A percentile compares a stretch with the other conserved stretches of the same genome.
Evolutionary conservation across 2,329 filamentous ascomycete species (phyloP).

Genomic region (Cercospora sesami): DNA sequence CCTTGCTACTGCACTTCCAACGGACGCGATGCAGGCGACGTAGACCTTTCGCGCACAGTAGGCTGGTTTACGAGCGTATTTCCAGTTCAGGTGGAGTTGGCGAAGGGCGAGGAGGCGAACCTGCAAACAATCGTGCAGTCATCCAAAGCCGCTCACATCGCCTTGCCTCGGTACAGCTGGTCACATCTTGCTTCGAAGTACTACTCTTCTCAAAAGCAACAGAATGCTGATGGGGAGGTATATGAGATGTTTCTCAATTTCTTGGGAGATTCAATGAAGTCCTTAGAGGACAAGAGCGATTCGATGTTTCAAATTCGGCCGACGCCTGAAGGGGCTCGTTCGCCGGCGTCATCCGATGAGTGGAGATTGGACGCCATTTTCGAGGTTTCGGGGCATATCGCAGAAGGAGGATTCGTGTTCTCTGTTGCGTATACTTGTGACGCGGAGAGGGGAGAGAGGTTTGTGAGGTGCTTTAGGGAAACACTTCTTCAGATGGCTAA

Average conservation of each 20-base stretch:
- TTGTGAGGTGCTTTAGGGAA: not conserved
- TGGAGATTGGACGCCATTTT: not conserved
- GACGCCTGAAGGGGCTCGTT: not conserved
- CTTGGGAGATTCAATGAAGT: not conserved
- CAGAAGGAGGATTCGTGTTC: not conserved
- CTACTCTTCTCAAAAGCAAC: not conserved
- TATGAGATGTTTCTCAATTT: not conserved
- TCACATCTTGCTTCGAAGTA: not conserved
- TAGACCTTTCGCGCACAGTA: not conserved
- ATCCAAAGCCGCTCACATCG: not conserved
- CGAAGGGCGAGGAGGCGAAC: not conserved
- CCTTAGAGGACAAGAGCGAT: not conserved
- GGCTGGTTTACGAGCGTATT: not conserved
- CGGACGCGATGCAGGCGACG: not conserved
- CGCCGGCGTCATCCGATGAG: not conserved
- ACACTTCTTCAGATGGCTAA: not conserved
- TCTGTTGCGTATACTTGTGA: not conserved
- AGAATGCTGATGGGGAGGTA: not conserved
- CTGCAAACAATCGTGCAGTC: not conserved
- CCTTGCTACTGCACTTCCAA: not conserved
- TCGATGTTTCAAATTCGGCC: not conserved
- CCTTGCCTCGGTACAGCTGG: not conserved
- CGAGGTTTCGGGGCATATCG: not conserved
- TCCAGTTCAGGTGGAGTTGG: not conserved
- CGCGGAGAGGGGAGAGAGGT: not conserved